Conservation (phyloP, 768 basidiomycete genomes). For the Hortiboletus campestris region DNA sequence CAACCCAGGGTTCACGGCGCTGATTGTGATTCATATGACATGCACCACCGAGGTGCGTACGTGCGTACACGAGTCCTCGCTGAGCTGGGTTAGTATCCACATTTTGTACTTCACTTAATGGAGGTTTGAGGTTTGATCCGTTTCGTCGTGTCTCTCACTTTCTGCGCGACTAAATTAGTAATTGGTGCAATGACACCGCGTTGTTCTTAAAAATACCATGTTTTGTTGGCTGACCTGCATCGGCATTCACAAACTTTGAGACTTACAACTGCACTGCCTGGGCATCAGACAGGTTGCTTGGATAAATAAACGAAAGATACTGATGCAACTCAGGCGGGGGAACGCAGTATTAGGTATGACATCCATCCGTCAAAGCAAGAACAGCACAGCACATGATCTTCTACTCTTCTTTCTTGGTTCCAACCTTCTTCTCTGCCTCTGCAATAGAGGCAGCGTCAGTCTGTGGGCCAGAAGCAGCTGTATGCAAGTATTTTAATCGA, state of each 20-base stretch:
- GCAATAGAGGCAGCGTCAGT: slow-evolving; percentile 86
- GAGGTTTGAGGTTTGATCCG: too few species aligned
- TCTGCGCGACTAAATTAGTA: too few species aligned
- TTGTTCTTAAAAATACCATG: too few species aligned
- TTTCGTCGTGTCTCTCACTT: too few species aligned
- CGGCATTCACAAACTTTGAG: not conserved
- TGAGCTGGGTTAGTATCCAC: too few species aligned
- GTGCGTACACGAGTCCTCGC: too few species aligned
- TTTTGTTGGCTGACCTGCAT: not conserved
- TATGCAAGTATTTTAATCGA: slow-evolving; percentile 1
- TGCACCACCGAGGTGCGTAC: too few species aligned
- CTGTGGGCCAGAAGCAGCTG: slow-evolving; percentile 63
- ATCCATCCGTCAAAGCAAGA: slow-evolving; percentile 24
- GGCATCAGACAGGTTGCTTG: slow-evolving; percentile 1
- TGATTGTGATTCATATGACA: slow-evolving; percentile 60
- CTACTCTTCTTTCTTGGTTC: slow-evolving; percentile 78
- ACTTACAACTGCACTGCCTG: not conserved
- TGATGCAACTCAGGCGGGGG: not conserved
- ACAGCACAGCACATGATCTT: slow-evolving; percentile 5
- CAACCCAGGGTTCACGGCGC: slow-evolving; percentile 60
- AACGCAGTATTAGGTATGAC: slow-evolving; percentile 4
- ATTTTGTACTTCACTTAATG: too few species aligned
- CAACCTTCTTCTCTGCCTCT: slow-evolving; percentile 84
- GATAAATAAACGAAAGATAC: slow-evolving; percentile 15
- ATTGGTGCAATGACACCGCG: not conserved